Base-by-base conservation (phyloP, 2,329 filamentous ascomycete species). In the Pyricularia pennisetigena region DNA sequence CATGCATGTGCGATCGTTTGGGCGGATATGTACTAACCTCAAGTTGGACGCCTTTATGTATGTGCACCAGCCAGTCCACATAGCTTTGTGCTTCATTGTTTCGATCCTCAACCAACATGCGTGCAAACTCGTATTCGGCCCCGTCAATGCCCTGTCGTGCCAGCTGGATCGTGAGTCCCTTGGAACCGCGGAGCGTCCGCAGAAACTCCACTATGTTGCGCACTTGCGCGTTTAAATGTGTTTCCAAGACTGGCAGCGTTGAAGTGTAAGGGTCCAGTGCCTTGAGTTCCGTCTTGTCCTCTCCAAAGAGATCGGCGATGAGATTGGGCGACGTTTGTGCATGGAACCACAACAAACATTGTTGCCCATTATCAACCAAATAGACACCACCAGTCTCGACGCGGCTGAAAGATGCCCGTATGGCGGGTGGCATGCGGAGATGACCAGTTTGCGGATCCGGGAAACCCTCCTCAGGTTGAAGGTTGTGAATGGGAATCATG, bases 51-150 rank as follows among this genome's bases (percentile, higher is more conserved):
- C 91, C 89, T 74, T 94, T 90, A 79, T 99, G 95, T 71, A 98
- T 85, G 78, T 97, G 92, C 69, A 99, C 95, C 74, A 99, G 83
- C 95, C 95, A 99, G 80, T 99, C 95, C 41, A 98, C 95, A 79
- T 98, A 99, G 76, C 92, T 97, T 80, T 97, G 94, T 49, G 95
- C 95, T 81, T 99, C 95, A 73, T 97, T 97, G 78, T 98, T 98
- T 72, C 95, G 87, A 76, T 99, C 95, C 79, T 99, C 95, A 35
- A 97, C 88, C 72, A 99, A 79, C 79, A 96, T 83, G 67, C 94
- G 84, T 8, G 95, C 95, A 82, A 98, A 99, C 78, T 99, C 95
- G 74, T 93, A 98, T 78, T 99, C 95, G 3, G 94, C 92, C 0
- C 95, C 95, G 75, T 99, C 95, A 4, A 98, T 84, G 0, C 94